A percentile compares a stretch with the other conserved stretches of the same genome.
phyloP scores from a whole-genome alignment of 2,329 filamentous ascomycete genomes.

The Exophiala sp. region DNA sequence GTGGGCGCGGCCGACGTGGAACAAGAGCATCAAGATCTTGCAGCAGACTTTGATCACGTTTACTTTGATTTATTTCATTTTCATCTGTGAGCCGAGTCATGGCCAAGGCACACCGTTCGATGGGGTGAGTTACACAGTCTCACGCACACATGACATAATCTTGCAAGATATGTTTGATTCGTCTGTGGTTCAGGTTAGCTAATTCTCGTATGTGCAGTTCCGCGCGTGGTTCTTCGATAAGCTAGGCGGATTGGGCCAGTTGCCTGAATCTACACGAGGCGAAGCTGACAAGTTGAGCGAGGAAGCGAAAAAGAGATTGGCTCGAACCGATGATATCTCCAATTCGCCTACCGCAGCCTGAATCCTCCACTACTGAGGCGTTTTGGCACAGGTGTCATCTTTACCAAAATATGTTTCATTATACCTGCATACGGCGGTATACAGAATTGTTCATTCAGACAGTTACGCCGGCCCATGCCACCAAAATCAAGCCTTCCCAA shows the following conservation, averaged over 20 bases:
- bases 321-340: neutral
- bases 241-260: conserved; percentile 15
- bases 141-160: too few species aligned
- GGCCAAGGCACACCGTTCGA: conserved; percentile 25
- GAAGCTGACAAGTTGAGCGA: conserved; percentile 22
- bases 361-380: too few species aligned
- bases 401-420: too few species aligned
- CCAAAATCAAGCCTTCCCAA: conserved; percentile 44
- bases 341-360: conserved; percentile 11
- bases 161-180: too few species aligned
- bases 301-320: conserved; percentile 20
- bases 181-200: too few species aligned
- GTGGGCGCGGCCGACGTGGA: conserved; percentile 53
- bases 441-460: neutral
- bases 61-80: conserved; percentile 26
- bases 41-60: conserved; percentile 49
- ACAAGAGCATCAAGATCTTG: conserved; percentile 51
- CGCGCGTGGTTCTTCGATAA: conserved; percentile 25
- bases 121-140: conserved; percentile 15
- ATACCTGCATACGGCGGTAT: too few species aligned
- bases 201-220: too few species aligned
- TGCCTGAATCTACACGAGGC: conserved; percentile 18
- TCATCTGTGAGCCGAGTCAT: conserved; percentile 24
- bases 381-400: too few species aligned
- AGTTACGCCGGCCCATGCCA: neutral